phyloP scores from a whole-genome alignment of 371 early-diverging fungal genomes.

The Basidiobolus meristosporus region DNA sequence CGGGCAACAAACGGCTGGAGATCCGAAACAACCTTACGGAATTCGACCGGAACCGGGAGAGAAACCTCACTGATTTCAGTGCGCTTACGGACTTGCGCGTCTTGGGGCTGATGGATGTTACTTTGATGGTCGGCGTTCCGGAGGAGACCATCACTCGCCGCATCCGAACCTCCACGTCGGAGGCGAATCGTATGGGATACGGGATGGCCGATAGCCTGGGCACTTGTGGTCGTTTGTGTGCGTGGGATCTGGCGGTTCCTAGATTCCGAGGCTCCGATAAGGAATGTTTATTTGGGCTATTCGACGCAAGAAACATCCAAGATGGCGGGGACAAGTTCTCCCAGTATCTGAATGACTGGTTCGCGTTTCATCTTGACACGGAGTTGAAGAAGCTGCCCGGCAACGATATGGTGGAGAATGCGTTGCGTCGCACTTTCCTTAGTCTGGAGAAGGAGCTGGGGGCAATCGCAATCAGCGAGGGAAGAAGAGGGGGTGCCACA shows the following conservation, averaged over 20 bases:
- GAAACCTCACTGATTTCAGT: slow-evolving; percentile 58
- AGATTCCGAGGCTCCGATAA: slow-evolving; percentile 63
- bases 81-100: slow-evolving; percentile 51
- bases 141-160: slow-evolving; percentile 67
- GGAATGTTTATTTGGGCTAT: slow-evolving; percentile 73
- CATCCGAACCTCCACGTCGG: slow-evolving; percentile 68
- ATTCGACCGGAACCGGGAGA: slow-evolving; percentile 9
- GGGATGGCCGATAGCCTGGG: slow-evolving; percentile 75
- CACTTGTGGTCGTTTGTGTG: slow-evolving; percentile 28
- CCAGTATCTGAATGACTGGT: slow-evolving; percentile 48
- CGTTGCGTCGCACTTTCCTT: slow-evolving; percentile 53
- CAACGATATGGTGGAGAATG: slow-evolving; percentile 30
- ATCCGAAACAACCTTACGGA: slow-evolving; percentile 48
- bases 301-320: slow-evolving; percentile 51
- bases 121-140: slow-evolving; percentile 58
- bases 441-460: slow-evolving; percentile 59
- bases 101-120: slow-evolving; percentile 78
- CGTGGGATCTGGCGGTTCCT: slow-evolving; percentile 70
- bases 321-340: slow-evolving; percentile 33
- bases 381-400: slow-evolving; percentile 43
- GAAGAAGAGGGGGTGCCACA: slow-evolving; percentile 42
- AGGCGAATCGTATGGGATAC: slow-evolving; percentile 59
- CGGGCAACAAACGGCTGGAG: slow-evolving; percentile 76
- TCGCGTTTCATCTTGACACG: slow-evolving; percentile 36
- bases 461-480: slow-evolving; percentile 12